Evolutionary conservation across 805 yeast genomes (phyloP), one percentile per base, ranked within the genome.

Genomic region (Helenozyma rhizophorensis): DNA sequence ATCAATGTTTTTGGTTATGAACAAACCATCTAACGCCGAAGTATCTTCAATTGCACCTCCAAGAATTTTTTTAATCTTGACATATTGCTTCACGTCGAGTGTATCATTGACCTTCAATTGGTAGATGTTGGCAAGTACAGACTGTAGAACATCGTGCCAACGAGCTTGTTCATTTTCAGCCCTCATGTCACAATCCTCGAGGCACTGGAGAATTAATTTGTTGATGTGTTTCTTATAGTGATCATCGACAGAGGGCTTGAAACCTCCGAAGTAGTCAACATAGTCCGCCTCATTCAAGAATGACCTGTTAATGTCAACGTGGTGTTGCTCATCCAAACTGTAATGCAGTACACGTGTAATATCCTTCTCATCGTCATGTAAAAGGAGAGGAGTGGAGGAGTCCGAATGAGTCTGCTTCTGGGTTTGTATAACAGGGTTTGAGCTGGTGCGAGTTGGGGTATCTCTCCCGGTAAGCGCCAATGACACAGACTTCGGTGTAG

Each of bases 71-170:
- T 93, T 94, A 27, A 93, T 70, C 51, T 94, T 93, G 26, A 93
- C 76, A 56, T 85, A 90, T 45, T 83, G 89, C n/a, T 90, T 72
- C 30, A 89, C 79, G 53, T 93, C 97, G 39, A 88, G 70, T 3
- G 81, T 80, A 40, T 83, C 90, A 4, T 86, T 83, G 18, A 75
- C 69, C 31, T 78, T 80, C 4, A 89, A 67, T 12, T 62, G 60
- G 24, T 80, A 77, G 2, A 85, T 72, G 23, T 70, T 65, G 17
- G 70, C 60, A 10, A 88, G 54, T 6, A 78, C 67, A 6, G 65
- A 62, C 9, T 68, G 57, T 5, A 90, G 53, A 1, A 72, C 67
- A 0, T 49, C 45, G 2, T 63, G 59, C 97, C 97, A 93, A n/a
- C 58, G 53, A 1, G 64, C 70, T 7, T 60, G 54, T 27, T 72